Percentiles rank a stretch among this genome's conserved stretches.
These are phyloP conservation scores for Cucurbita maxima DNA, from an alignment of 306 rosid species.

Conservation along the genomic window DNA sequence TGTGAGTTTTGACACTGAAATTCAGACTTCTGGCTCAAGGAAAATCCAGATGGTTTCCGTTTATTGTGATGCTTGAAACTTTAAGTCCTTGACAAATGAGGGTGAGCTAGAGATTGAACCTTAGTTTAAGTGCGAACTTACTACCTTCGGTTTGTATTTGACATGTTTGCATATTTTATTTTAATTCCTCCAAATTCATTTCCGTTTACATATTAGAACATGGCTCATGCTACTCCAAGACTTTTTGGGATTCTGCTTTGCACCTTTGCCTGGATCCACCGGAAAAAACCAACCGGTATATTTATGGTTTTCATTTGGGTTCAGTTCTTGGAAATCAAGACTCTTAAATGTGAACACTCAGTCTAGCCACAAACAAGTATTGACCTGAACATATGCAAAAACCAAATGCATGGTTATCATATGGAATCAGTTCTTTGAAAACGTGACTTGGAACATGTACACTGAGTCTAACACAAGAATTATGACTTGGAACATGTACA, in stretches of 20 bases:
- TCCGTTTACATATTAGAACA: background rate
- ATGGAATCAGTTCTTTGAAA: background rate
- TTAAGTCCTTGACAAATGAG: background rate
- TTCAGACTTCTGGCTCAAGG: background rate
- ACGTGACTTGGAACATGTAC: background rate
- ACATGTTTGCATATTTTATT: background rate
- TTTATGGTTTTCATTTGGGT: background rate
- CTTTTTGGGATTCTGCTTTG: background rate
- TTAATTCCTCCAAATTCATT: background rate
- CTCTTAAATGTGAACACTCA: background rate
- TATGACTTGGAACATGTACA: background rate
- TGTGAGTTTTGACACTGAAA: background rate
- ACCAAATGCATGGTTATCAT: background rate
- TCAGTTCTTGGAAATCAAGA: background rate
- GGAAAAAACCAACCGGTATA: background rate
- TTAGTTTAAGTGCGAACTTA: background rate
- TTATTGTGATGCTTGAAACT: background rate
- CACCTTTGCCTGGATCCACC: background rate
- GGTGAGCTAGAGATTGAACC: background rate
- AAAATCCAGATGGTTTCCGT: background rate
- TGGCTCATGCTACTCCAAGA: background rate
- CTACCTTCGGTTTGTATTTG: background rate
- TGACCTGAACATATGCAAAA: background rate
- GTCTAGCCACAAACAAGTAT: background rate
- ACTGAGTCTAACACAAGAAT: background rate